Evolutionary conservation across 495 filamentous ascomycete species (phyloP), one percentile per base, ranked within the genome.

Genomic region (Penicillium crystallinum): DNA sequence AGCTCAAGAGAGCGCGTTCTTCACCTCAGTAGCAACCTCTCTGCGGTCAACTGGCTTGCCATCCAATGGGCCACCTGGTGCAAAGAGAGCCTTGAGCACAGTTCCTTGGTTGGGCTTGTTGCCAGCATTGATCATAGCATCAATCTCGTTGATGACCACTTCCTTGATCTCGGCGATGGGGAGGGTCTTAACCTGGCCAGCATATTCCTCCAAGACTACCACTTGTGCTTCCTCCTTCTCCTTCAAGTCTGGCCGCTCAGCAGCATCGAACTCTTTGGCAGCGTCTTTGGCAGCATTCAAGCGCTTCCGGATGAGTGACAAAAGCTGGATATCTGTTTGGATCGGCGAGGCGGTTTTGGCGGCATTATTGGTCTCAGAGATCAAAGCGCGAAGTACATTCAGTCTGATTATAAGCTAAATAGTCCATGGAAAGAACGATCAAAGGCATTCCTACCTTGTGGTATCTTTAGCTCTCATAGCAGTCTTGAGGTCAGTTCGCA

Each of bases 391-490:
- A 15, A 88, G 71, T 23, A 86, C 82, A 55, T 80, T 78, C 12
- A 80, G 57, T 53, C 77, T 81, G 36, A 19, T 27, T 1, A 50
- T 50, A 40, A 50, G 48, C 27, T 34, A 25, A 1, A 9, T 8
- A 9, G 6, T 33, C 27, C 31, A 31, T 4, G 29, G 14, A 27
- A 25, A 25, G 38, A 11, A 15, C 4, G 44, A 8, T 23, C 5
- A 18, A 10, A 31, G 8, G 10, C 6, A 31, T 34, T 27, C 61
- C 18, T 65, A 80, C 77, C 78, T 74, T 22, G 69, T 58, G 19
- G 65, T 78, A 54, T 86, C 80, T 64, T 84, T 85, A 1, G 76
- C 76, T 60, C 77, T 69, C 79, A 86, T 80, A 15, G 83, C 82
- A 30, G 57, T 73, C 63, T 85, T 85, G 21, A 86, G 66, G 61